Base-by-base conservation (phyloP, 306 rosid species). In the Trichosanthes cucumerina region DNA sequence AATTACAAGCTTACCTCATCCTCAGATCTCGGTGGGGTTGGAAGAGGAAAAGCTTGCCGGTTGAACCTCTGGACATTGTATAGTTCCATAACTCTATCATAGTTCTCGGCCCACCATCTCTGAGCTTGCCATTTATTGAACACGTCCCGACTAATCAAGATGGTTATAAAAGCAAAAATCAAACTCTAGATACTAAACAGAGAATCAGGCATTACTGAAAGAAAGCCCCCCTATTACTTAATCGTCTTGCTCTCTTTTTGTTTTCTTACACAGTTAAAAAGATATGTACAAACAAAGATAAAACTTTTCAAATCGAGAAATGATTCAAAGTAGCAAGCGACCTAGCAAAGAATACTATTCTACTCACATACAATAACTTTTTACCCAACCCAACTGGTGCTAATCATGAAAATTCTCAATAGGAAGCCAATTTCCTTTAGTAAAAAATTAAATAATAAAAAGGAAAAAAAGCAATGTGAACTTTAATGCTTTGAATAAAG, bases 51-150 rank as follows among this genome's bases (percentile, higher is more conserved):
- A 23, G 90, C 91, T 84, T 93, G 89, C 31, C 88, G 93, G 87
- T 93, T 86, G 82, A 91, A 91, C 92, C 91, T 90, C 77, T 93
- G 98, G 82, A 93, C 98, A 88, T 93, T 93, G 92, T 93, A 93
- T 64, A 93, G 81, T 76, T 93, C 98, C 97, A 93, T 90, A 77
- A 91, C 89, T 88, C 84, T 93, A 90, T 93, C 98, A 82, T 91
- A 91, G 82, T 91, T 93, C 80, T 93, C 98, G 8, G 93, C 79
- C 98, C 98, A 93, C 98, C 98, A 93, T 79, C 93, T 88, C 78
- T 93, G 98, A 79, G 98, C 98, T 93, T 93, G 97, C 97, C 96
- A 93, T 88, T 90, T 91, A 81, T 91, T 91, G 72, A 93, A 93
- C 81, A 90, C 59, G 63, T 93, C 98, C 16, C 98, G 98, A 77